Conservation (phyloP, 495 filamentous ascomycete genomes). For the Podospora tetraspora region DNA sequence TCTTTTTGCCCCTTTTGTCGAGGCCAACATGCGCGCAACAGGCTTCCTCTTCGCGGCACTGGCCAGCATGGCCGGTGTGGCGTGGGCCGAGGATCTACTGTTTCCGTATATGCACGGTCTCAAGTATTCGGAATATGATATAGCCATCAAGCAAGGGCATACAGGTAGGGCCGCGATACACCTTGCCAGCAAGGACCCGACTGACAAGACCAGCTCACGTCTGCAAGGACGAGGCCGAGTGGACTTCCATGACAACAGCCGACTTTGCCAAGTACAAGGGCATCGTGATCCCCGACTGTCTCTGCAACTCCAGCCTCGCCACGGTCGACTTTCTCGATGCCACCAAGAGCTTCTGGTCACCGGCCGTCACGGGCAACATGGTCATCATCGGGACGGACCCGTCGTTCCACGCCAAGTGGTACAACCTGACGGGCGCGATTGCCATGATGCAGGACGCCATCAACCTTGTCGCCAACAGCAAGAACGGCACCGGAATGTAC, state of each 20-base stretch:
- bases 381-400: conserved; percentile 31
- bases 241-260: conserved; percentile 28
- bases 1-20: neutral
- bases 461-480: conserved; percentile 21
- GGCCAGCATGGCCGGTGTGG: conserved; percentile 15
- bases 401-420: conserved; percentile 27
- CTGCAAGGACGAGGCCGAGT: conserved; percentile 26
- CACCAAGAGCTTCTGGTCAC: conserved; percentile 27
- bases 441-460: conserved; percentile 29
- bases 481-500: conserved; percentile 29
- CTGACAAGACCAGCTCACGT: conserved; percentile 27
- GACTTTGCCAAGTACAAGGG: conserved; percentile 32
- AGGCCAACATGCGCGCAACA: conserved; percentile 18
- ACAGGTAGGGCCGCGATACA: conserved; percentile 16
- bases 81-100: conserved; percentile 16
- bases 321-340: conserved; percentile 29
- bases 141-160: conserved; percentile 14
- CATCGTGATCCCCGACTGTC: conserved; percentile 27
- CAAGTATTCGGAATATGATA: conserved; percentile 19
- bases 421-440: conserved; percentile 21
- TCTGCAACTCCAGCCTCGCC: conserved; percentile 24
- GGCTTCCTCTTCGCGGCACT: conserved; percentile 17
- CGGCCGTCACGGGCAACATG: conserved; percentile 31
- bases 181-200: neutral
- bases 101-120: conserved; percentile 21